Conservation (phyloP, 2,329 filamentous ascomycete genomes). For the Ophiostoma australiae region DNA sequence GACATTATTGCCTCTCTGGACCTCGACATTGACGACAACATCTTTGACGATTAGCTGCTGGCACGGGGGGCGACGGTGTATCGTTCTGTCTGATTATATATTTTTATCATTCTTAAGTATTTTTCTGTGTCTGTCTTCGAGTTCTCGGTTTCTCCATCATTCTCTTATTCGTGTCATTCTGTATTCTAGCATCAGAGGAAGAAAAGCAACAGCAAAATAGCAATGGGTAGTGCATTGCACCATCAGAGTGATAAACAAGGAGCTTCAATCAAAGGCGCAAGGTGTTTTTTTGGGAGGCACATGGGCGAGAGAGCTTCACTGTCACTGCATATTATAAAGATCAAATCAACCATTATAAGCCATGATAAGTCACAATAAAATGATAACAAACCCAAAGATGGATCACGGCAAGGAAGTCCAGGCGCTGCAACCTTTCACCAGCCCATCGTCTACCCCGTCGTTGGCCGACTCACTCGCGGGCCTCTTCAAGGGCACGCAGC, state of each 20-base stretch:
- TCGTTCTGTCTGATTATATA: not conserved
- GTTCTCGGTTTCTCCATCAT: not conserved
- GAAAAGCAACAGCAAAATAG: not conserved
- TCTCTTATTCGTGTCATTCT: not conserved
- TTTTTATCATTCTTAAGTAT: too few species aligned
- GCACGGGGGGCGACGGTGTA: too few species aligned
- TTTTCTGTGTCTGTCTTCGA: not conserved
- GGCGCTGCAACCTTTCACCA: too few species aligned
- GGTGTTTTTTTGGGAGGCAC: not conserved
- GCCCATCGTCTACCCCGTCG: not conserved
- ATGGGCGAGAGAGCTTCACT: not conserved
- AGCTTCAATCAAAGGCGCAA: not conserved
- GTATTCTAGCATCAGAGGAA: conserved; percentile 12
- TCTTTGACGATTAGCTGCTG: conserved; percentile 36
- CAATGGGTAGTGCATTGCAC: not conserved
- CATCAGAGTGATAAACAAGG: not conserved
- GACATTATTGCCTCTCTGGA: conserved; percentile 88
- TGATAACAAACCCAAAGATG: too few species aligned
- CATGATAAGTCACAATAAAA: too few species aligned
- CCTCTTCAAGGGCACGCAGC: conserved; percentile 18
- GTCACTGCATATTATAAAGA: not conserved
- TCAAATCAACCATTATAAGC: not conserved
- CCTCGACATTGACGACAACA: conserved; percentile 86
- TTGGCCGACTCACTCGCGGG: not conserved
- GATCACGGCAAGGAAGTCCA: too few species aligned